phyloP scores from a whole-genome alignment of 2,329 filamentous ascomycete genomes.

The Stachybotrys echinatus region DNA sequence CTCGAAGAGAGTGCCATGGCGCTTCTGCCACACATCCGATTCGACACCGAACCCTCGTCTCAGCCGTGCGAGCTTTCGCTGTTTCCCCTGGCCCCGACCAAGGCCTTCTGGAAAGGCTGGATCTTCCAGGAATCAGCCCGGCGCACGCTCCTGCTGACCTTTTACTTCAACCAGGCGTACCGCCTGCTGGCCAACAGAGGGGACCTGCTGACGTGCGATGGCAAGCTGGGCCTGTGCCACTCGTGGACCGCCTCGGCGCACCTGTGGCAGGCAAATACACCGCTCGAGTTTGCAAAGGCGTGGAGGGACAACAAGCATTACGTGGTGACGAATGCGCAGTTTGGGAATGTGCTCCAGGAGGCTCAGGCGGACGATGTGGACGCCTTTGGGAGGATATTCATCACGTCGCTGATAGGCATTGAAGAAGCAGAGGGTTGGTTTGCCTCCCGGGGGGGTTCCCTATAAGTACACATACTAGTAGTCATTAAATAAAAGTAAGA shows the following conservation, averaged over 20 bases:
- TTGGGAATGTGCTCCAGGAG: constrained; percentile 19
- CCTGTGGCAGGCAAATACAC: constrained; percentile 29
- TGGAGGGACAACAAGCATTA: constrained; percentile 30
- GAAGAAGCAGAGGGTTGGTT: constrained; percentile 30
- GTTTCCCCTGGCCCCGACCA: constrained; percentile 32
- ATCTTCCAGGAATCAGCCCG: constrained; percentile 48
- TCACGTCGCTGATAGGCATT: constrained; percentile 22
- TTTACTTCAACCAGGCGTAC: constrained; percentile 37
- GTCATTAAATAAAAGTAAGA: no score
- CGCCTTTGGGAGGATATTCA: constrained; percentile 32
- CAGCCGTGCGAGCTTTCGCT: constrained; percentile 17
- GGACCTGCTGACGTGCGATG: constrained; percentile 18
- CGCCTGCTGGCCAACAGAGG: constrained; percentile 23
- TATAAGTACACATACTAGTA: no score
- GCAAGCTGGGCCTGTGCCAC: constrained; percentile 22
- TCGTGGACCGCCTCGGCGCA: constrained; percentile 33
- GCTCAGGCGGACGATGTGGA: constrained; percentile 37
- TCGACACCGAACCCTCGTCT: constrained; percentile 14
- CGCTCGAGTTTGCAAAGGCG: constrained; percentile 29
- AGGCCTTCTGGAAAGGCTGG: constrained; percentile 45
- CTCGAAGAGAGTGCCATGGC: constrained; percentile 27
- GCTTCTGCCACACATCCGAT: constrained; percentile 25
- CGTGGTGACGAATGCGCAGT: constrained; percentile 23
- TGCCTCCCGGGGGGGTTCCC: constrained; percentile 11
- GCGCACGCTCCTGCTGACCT: constrained; percentile 43